phyloP scores from a whole-genome alignment of 441 rosid species.

The Isatis lusitanica region DNA sequence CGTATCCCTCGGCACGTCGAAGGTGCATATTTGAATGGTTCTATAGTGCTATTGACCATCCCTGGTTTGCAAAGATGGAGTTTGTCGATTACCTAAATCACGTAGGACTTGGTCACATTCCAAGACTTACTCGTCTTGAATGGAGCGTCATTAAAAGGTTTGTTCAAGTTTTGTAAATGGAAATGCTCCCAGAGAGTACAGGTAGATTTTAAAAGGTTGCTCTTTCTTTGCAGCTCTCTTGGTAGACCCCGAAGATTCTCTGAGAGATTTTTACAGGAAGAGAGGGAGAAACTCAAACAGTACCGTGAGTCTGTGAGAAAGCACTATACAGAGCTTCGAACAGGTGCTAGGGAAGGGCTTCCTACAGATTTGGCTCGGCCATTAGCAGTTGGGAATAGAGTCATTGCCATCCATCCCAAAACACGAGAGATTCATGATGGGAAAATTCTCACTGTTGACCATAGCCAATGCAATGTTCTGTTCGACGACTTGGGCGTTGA shows the following conservation, averaged over 20 bases:
- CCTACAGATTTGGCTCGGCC: constrained; percentile 95
- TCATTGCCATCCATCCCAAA: constrained; percentile 88
- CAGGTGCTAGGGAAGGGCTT: constrained; percentile 82
- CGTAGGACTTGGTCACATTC: constrained; percentile 92
- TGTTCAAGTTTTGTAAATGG: background rate
- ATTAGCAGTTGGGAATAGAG: constrained; percentile 87
- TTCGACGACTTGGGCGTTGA: constrained; percentile 90
- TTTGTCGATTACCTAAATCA: constrained; percentile 93
- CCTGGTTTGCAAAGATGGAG: constrained; percentile 96
- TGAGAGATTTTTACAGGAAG: constrained; percentile 74
- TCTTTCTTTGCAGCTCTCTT: constrained; percentile 71
- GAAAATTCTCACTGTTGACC: constrained; percentile 87
- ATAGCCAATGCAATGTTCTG: constrained; percentile 81
- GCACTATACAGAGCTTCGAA: constrained; percentile 79
- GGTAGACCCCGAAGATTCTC: constrained; percentile 99
- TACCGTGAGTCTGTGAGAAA: constrained; percentile 92
- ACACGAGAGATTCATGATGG: constrained; percentile 91
- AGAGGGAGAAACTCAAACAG: constrained; percentile 76
- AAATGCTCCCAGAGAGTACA: constrained; percentile 8
- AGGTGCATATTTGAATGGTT: constrained; percentile 97
- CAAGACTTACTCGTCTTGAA: constrained; percentile 87
- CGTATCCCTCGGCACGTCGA: constrained; percentile 63
- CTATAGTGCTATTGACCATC: constrained; percentile 90
- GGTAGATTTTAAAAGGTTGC: background rate
- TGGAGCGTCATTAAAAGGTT: constrained; percentile 98